phyloP scores from a whole-genome alignment of 1,284 basidiomycete species.

The Austroboletus niveus region DNA sequence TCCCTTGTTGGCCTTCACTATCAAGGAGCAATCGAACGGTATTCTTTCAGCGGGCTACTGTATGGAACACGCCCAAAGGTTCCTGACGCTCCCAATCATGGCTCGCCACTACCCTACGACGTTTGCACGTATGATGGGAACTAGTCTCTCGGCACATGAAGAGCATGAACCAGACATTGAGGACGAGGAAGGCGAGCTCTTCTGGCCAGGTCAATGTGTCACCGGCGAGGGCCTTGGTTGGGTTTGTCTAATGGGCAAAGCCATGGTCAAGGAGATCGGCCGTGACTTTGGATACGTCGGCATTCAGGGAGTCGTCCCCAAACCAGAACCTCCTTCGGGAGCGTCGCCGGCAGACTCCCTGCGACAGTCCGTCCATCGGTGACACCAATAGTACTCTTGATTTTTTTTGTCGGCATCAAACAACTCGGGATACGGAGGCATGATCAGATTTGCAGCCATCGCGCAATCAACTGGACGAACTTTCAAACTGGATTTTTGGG shows the following conservation, averaged over 20 bases:
- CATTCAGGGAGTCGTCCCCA: constrained; percentile 65
- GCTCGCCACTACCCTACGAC: constrained; percentile 69
- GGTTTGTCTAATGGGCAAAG: constrained; percentile 76
- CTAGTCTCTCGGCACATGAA: constrained; percentile 58
- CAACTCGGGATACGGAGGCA: constrained; percentile 26
- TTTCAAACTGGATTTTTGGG: constrained; percentile 25
- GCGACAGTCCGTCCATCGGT: constrained; percentile 34
- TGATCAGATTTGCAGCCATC: constrained; percentile 27
- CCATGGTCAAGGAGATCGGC: constrained; percentile 78
- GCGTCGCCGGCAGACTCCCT: constrained; percentile 29
- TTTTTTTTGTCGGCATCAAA: constrained; percentile 35
- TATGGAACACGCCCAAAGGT: constrained; percentile 49
- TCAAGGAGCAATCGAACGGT: constrained; percentile 49
- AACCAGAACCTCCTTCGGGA: constrained; percentile 41
- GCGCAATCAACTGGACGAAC: constrained; percentile 27
- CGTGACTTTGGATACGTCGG: constrained; percentile 69
- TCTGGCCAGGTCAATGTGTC: constrained; percentile 69
- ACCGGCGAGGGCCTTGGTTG: constrained; percentile 75
- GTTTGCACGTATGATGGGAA: constrained; percentile 65
- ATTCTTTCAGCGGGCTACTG: constrained; percentile 44
- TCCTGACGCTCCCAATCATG: constrained; percentile 61
- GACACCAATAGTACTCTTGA: constrained; percentile 19
- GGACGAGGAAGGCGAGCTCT: constrained; percentile 76
- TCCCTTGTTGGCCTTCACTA: constrained; percentile 34
- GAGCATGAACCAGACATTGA: constrained; percentile 78